Conservation (phyloP, 192 early-diverging fungal species). For the Gigaspora rosea region DNA sequence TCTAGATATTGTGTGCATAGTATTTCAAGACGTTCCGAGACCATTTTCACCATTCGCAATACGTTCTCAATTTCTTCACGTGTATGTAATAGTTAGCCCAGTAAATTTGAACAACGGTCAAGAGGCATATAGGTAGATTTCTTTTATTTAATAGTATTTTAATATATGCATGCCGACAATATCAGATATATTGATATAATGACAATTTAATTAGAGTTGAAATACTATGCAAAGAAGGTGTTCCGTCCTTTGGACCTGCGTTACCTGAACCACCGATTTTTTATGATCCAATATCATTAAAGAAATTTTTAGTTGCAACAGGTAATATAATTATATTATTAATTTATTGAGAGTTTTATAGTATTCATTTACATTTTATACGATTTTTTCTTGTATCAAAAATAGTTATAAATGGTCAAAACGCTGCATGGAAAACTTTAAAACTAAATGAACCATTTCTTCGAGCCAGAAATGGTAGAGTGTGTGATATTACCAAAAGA, state of each 20-base stretch:
- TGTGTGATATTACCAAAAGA: neutral
- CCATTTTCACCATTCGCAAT: conserved; percentile 56
- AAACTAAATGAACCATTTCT: conserved; percentile 49
- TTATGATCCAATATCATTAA: conserved; percentile 38
- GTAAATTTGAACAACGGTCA: neutral
- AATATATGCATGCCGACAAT: neutral
- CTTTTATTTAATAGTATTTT: neutral
- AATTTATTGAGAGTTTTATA: neutral
- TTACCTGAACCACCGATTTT: conserved; percentile 50
- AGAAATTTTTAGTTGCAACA: conserved; percentile 35
- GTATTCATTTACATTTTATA: neutral
- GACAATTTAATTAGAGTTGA: conserved; percentile 22
- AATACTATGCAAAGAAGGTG: conserved; percentile 47
- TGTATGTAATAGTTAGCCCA: conserved; percentile 51
- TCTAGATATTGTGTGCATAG: conserved; percentile 57
- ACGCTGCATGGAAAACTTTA: conserved; percentile 56
- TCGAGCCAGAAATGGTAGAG: conserved; percentile 39
- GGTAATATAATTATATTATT: neutral
- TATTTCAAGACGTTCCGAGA: conserved; percentile 56
- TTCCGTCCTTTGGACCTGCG: conserved; percentile 55
- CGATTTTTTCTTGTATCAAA: neutral
- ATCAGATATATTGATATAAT: neutral
- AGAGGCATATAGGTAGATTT: neutral
- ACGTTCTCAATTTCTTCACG: conserved; percentile 61
- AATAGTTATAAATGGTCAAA: conserved; percentile 57